Evolutionary conservation across 1,284 basidiomycete genomes (phyloP).

Genomic region (Ganoderma sp.): DNA sequence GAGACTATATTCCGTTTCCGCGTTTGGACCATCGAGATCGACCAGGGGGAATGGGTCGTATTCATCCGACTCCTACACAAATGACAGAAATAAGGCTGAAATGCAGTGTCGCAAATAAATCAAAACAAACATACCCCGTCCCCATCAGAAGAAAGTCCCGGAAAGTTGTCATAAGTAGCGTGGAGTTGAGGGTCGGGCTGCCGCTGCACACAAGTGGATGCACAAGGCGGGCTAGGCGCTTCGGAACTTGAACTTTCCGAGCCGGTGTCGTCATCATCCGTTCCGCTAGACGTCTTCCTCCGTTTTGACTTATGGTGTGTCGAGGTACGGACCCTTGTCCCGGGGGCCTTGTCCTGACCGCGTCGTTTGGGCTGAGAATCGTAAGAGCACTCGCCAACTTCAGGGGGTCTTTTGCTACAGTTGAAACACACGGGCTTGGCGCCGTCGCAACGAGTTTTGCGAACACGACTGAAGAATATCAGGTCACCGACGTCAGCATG

Average conservation of each 20-base stretch:
- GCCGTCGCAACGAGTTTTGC: constrained; percentile 82
- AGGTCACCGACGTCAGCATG: background rate
- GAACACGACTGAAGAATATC: constrained; percentile 55
- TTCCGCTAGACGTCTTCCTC: background rate
- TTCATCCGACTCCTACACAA: constrained; percentile 14
- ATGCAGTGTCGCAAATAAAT: background rate
- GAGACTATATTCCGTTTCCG: background rate
- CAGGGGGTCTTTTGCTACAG: constrained; percentile 56
- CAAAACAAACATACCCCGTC: constrained; percentile 11
- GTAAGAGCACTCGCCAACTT: constrained; percentile 47
- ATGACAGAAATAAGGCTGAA: background rate
- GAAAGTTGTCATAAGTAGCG: constrained; percentile 12
- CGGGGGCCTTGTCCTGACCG: constrained; percentile 76
- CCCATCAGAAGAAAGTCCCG: constrained; percentile 6
- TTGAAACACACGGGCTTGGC: constrained; percentile 75
- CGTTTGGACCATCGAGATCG: constrained; percentile 15
- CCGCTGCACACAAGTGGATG: too few species aligned
- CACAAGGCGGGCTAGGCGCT: background rate
- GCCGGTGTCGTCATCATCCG: constrained; percentile 6
- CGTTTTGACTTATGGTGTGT: constrained; percentile 10
- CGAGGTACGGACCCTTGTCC: constrained; percentile 60
- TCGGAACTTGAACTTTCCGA: constrained; percentile 8
- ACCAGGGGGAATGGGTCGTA: constrained; percentile 28
- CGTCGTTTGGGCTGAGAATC: constrained; percentile 73
- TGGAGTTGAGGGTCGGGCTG: constrained; percentile 9